These are phyloP conservation scores for Bisporella sp. DNA, from an alignment of 2,329 filamentous ascomycete species.

Conservation along the genomic window DNA sequence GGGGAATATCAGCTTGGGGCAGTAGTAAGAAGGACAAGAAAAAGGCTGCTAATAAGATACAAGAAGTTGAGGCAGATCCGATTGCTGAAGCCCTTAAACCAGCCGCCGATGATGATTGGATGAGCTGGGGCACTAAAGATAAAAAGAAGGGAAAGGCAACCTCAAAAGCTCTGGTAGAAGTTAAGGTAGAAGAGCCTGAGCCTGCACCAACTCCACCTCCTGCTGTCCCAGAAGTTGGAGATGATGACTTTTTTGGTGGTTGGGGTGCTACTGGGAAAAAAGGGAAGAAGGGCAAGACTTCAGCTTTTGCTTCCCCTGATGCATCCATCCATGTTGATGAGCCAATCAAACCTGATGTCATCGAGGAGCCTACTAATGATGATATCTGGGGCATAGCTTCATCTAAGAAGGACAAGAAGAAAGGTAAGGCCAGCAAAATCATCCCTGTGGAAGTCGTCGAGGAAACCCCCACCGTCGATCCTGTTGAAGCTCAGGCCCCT, in stretches of 20 bases:
- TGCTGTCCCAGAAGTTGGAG: conserved; percentile 25
- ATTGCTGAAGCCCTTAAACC: conserved; percentile 19
- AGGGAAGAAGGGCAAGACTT: conserved; percentile 20
- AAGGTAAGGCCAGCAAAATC: conserved; percentile 42
- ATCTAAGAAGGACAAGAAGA: conserved; percentile 36
- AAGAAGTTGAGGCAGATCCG: conserved; percentile 12
- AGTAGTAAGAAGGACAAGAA: conserved; percentile 33
- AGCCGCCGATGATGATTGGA: conserved; percentile 22
- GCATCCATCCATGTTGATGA: conserved; percentile 18
- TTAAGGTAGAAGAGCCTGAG: conserved; percentile 28
- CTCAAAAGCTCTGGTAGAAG: conserved; percentile 23
- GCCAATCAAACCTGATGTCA: conserved; percentile 32
- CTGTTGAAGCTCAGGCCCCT: conserved; percentile 36
- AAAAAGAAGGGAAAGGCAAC: conserved; percentile 18
- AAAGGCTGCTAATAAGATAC: conserved; percentile 29
- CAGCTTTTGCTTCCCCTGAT: conserved; percentile 14
- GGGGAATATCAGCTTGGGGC: conserved; percentile 6
- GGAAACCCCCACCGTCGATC: conserved; percentile 34
- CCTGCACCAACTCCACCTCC: conserved; percentile 25
- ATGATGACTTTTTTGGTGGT: conserved; percentile 23
- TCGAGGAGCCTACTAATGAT: conserved; percentile 42
- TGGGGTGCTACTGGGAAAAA: conserved; percentile 25
- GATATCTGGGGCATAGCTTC: conserved; percentile 23
- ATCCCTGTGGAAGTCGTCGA: conserved; percentile 39
- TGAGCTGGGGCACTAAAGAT: conserved; percentile 22